These are phyloP conservation scores for Polygonum maritimum DNA, from an alignment of 148 eudicot genomes.

Conservation along the genomic window DNA sequence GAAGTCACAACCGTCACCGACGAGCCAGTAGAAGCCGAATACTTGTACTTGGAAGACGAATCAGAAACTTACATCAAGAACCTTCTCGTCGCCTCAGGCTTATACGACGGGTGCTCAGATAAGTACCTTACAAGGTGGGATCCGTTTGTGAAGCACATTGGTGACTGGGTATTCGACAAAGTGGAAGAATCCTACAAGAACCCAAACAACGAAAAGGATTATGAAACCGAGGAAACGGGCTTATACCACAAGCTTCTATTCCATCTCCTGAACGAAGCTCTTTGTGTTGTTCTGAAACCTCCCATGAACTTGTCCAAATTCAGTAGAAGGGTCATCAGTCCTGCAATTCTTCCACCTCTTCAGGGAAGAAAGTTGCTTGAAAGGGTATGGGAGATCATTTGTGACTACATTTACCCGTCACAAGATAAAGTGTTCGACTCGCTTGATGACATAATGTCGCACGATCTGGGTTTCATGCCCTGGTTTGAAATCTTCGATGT, in stretches of 20 bases:
- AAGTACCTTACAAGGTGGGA: constrained; percentile 62
- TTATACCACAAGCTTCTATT: constrained; percentile 55
- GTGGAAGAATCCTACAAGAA: constrained; percentile 59
- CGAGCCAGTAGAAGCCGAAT: constrained; percentile 41
- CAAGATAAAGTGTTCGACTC: constrained; percentile 28
- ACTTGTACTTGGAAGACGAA: constrained; percentile 54
- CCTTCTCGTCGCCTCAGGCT: constrained; percentile 66
- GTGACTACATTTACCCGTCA: constrained; percentile 40
- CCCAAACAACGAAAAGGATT: constrained; percentile 18
- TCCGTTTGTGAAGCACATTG: constrained; percentile 57
- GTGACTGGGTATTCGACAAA: constrained; percentile 53
- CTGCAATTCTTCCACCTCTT: constrained; percentile 25
- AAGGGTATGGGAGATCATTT: constrained; percentile 52
- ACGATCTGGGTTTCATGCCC: constrained; percentile 42
- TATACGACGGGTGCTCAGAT: constrained; percentile 51
- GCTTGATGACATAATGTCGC: constrained; percentile 49
- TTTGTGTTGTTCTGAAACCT: constrained; percentile 48
- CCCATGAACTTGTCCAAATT: constrained; percentile 42
- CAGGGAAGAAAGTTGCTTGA: constrained; percentile 56
- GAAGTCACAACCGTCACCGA: constrained; percentile 44
- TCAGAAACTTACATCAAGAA: constrained; percentile 63
- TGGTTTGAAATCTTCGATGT: constrained; percentile 45
- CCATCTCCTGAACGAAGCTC: constrained; percentile 70
- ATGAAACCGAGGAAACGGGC: constrained; percentile 13
- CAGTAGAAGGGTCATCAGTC: constrained; percentile 32